These are phyloP conservation scores for Tetracladium setigerum DNA, from an alignment of 495 filamentous ascomycete species.

Conservation along the genomic window DNA sequence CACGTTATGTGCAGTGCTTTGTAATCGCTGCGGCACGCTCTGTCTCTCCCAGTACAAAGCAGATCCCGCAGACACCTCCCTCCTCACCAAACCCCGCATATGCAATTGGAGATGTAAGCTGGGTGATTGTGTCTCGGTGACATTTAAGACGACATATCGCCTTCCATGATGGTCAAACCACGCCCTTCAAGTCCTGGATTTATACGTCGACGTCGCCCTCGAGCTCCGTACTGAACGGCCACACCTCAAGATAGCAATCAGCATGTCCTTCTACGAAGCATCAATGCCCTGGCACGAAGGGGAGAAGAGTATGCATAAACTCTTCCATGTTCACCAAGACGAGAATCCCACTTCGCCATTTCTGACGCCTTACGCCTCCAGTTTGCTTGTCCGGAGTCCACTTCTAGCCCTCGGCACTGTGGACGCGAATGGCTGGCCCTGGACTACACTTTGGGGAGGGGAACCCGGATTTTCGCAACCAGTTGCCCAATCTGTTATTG, in stretches of 20 bases:
- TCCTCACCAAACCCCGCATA: too few species aligned
- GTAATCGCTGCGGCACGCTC: too few species aligned
- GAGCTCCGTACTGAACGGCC: too few species aligned
- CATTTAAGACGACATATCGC: too few species aligned
- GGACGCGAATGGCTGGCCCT: conserved; percentile 55
- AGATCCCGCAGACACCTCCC: too few species aligned
- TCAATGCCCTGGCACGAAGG: conserved; percentile 18
- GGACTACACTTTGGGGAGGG: conserved; percentile 70
- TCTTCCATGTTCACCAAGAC: conserved; percentile 11
- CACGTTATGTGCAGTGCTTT: too few species aligned
- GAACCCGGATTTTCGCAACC: conserved; percentile 56
- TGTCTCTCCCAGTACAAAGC: too few species aligned
- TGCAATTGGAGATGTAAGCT: too few species aligned
- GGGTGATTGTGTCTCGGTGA: too few species aligned
- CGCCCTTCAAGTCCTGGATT: too few species aligned
- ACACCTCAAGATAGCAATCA: not conserved
- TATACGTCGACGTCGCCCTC: too few species aligned
- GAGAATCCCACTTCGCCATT: conserved; percentile 19
- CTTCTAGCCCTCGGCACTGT: conserved; percentile 64
- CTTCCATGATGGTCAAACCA: too few species aligned
- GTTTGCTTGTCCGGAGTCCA: conserved; percentile 47
- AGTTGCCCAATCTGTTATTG: conserved; percentile 49
- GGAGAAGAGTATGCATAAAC: conserved; percentile 19
- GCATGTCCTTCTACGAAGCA: conserved; percentile 20
- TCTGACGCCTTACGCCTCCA: conserved; percentile 22